phyloP scores from a whole-genome alignment of 1,139 yeast species.

The Suhomyces kunorum region DNA sequence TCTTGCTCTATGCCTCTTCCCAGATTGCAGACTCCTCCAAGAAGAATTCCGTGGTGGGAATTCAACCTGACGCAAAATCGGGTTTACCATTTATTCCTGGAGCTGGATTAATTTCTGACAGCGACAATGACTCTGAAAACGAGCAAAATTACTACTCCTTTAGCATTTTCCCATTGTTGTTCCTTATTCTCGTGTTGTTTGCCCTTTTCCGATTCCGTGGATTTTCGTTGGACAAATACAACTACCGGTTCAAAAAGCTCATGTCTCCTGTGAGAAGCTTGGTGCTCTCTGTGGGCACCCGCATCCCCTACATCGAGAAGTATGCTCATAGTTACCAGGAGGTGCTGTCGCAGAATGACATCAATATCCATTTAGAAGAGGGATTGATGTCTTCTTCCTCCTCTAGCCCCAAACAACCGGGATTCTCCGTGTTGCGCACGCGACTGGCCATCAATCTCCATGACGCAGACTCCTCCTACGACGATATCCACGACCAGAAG shows the following conservation, averaged over 20 bases:
- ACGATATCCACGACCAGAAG: slow-evolving; percentile 1
- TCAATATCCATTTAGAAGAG: slow-evolving; percentile 34
- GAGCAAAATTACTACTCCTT: slow-evolving; percentile 11
- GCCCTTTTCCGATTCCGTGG: slow-evolving; percentile 23
- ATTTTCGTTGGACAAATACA: slow-evolving; percentile 19
- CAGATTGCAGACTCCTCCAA: slow-evolving; percentile 33
- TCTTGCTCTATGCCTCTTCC: slow-evolving; percentile 59
- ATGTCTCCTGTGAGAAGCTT: slow-evolving; percentile 15
- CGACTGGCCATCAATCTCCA: slow-evolving; percentile 41
- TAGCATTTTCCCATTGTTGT: slow-evolving; percentile 22
- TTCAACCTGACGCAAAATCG: slow-evolving; percentile 53
- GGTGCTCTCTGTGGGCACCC: slow-evolving; percentile 4
- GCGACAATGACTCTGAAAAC: slow-evolving; percentile 28
- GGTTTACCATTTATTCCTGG: slow-evolving; percentile 44
- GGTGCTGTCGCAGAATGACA: slow-evolving; percentile 18
- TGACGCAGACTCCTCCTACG: slow-evolving; percentile 19
- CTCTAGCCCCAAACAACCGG: slow-evolving; percentile 18
- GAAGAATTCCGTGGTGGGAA: slow-evolving; percentile 43
- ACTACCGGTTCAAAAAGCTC: slow-evolving; percentile 19
- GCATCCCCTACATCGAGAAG: slow-evolving; percentile 7
- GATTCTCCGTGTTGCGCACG: slow-evolving; percentile 35
- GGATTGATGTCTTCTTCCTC: slow-evolving; percentile 27
- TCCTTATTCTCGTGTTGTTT: slow-evolving; percentile 23
- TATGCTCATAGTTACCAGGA: slow-evolving; percentile 8
- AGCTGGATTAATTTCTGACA: slow-evolving; percentile 26